A percentile compares a stretch with the other conserved stretches of the same genome.
These are phyloP conservation scores for Ceratocystis colombiana DNA, from an alignment of 2,329 filamentous ascomycete species.

Conservation along the genomic window DNA sequence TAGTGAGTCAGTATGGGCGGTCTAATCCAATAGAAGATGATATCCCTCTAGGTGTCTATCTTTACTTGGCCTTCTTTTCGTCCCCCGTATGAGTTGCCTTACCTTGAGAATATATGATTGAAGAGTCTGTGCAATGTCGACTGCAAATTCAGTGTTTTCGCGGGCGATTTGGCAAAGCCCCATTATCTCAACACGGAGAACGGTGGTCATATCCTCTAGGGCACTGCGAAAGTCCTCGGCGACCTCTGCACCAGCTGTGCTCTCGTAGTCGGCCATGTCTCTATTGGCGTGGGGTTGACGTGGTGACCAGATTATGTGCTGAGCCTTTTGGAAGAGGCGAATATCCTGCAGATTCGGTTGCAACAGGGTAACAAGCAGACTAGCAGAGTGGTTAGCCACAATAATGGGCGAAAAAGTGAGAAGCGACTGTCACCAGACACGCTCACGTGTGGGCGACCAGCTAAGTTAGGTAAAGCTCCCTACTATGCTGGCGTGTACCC, in stretches of 20 bases:
- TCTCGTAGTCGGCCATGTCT: constrained; percentile 23
- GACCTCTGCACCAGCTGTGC: constrained; percentile 48
- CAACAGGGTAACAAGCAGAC: constrained; percentile 4
- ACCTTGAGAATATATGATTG: constrained; percentile 93
- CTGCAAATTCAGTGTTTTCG: constrained; percentile 91
- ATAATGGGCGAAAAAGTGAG: neutral
- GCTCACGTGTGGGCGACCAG: neutral
- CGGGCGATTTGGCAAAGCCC: constrained; percentile 95
- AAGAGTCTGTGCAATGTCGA: constrained; percentile 81
- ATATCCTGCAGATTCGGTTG: constrained; percentile 9
- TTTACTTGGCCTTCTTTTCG: neutral
- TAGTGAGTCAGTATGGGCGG: constrained; percentile 1
- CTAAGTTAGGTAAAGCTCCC: neutral
- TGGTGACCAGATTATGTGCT: constrained; percentile 2
- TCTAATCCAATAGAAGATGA: neutral
- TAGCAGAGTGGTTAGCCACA: neutral
- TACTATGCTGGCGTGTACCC: neutral
- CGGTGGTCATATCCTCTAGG: constrained; percentile 79
- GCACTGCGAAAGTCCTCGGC: constrained; percentile 91
- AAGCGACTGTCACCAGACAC: neutral
- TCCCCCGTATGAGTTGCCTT: constrained; percentile 37
- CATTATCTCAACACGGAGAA: constrained; percentile 91
- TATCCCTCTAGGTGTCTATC: neutral
- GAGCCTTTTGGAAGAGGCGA: constrained; percentile 1
- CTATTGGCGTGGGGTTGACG: neutral